Base-by-base conservation (phyloP, 179 eudicot species). In the Carnegiea gigantea region DNA sequence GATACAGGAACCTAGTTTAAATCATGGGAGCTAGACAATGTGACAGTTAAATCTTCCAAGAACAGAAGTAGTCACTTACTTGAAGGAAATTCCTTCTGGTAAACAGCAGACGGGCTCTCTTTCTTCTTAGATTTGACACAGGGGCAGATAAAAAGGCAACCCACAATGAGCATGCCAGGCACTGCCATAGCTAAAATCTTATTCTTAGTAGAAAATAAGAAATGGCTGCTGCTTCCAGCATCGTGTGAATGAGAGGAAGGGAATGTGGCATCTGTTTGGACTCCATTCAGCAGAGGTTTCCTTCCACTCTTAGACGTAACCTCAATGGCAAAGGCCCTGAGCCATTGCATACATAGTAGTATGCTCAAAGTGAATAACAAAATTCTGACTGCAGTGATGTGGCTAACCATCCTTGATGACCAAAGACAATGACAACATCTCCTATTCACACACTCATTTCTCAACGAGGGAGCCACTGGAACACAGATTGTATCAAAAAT, bases 111-210 rank as follows among this genome's bases (percentile, higher is more conserved):
- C 24, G 62, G 71, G 21, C 70, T 24, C 60, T 83, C 92, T 83
- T 85, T 93, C 87, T 88, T 92, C 86, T 70, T 90, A 65, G 90
- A 73, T 73, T 82, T 91, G 74, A 89, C 84, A 82, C 98, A 94
- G 43, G 95, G 94, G 77, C 95, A 96, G 54, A 94, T 38, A 21
- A 92, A 79, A 53, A 75, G 24, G 74, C 98, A 94, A 26, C 94
- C 92, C 73, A 94, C 71, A 82, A 91, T 17, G 13, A 94, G 85
- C 68, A 90, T 68, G 82, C 90, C 98, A 4, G 98, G 92, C 62
- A 60, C 86, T 70, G 93, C 93, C 87, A 96, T 80, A 70, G 88
- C 92, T 82, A 89, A 80, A 46, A 87, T 30, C 84, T 88, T 91
- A 62, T 91, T 54, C 84, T 88, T 91, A 64, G 92, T 51, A 57